These are phyloP conservation scores for Camelina laxa DNA, from an alignment of 345 rosid genomes.

Conservation along the genomic window DNA sequence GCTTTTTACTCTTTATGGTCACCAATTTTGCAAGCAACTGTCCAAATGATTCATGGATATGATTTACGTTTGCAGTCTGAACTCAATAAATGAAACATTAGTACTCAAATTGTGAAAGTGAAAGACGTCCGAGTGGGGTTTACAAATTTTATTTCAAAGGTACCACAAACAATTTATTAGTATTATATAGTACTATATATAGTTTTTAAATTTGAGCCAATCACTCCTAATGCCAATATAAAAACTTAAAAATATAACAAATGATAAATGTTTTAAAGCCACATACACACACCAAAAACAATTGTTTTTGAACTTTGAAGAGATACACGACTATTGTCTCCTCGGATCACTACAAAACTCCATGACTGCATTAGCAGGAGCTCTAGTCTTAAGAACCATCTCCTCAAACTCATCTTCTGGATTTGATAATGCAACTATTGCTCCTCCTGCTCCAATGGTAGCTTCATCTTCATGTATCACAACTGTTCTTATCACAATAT, in stretches of 20 bases:
- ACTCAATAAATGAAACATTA: conserved; percentile 15
- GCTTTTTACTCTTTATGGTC: not conserved
- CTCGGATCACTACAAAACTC: conserved; percentile 48
- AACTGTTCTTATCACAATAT: conserved; percentile 88
- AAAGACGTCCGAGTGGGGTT: conserved; percentile 3
- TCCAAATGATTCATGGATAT: conserved; percentile 21
- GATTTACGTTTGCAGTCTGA: not conserved
- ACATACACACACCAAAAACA: conserved; percentile 8
- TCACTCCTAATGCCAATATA: not conserved
- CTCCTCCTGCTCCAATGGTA: conserved; percentile 93
- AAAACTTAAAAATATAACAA: not conserved
- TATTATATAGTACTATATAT: not conserved
- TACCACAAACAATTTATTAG: not conserved
- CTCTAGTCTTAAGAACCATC: conserved; percentile 81
- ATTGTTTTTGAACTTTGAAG: not conserved
- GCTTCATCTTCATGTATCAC: conserved; percentile 87
- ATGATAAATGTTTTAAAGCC: conserved; percentile 6
- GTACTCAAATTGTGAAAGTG: conserved; percentile 29
- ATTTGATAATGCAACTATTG: conserved; percentile 75
- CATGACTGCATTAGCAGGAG: conserved; percentile 74
- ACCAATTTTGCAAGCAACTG: conserved; percentile 32
- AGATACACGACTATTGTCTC: conserved; percentile 1
- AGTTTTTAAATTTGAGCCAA: no score
- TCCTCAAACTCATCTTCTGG: conserved; percentile 93
- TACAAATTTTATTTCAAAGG: not conserved